These are phyloP conservation scores for Pythium sukuiense DNA, from an alignment of 352 stramenopile species.

Conservation along the genomic window DNA sequence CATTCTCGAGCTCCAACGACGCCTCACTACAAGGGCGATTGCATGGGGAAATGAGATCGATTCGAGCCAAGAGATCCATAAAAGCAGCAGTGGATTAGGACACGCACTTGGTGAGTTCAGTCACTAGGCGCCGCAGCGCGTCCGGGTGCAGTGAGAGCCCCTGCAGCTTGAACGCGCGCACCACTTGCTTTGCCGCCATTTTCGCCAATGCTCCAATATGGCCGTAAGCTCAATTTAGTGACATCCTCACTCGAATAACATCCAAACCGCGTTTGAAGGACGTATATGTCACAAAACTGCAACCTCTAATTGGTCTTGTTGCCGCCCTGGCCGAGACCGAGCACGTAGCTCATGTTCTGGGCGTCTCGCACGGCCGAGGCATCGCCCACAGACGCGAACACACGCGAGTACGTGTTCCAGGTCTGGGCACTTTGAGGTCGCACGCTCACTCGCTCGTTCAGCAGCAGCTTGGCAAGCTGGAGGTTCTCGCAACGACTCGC, in stretches of 20 bases:
- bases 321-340: constrained; percentile 75
- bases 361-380: constrained; percentile 73
- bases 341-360: constrained; percentile 89
- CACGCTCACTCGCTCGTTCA: constrained; percentile 78
- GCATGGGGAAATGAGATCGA: constrained; percentile 1
- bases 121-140: constrained; percentile 56
- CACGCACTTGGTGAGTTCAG: constrained; percentile 63
- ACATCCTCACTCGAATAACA: constrained; percentile 5
- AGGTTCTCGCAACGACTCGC: constrained; percentile 69
- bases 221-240: constrained; percentile 7
- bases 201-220: constrained; percentile 8
- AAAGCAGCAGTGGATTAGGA: not conserved
- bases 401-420: constrained; percentile 74
- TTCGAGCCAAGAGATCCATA: not conserved
- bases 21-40: constrained; percentile 43
- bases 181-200: constrained; percentile 78
- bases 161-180: constrained; percentile 84
- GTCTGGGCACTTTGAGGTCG: constrained; percentile 79
- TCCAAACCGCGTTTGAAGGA: constrained; percentile 9
- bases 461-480: constrained; percentile 69
- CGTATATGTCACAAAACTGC: constrained; percentile 15
- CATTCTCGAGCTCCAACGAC: constrained; percentile 76
- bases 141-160: constrained; percentile 78
- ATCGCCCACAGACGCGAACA: constrained; percentile 71
- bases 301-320: constrained; percentile 65